phyloP scores from a whole-genome alignment of 2,329 filamentous ascomycete genomes.

The Aspergillus texensis region DNA sequence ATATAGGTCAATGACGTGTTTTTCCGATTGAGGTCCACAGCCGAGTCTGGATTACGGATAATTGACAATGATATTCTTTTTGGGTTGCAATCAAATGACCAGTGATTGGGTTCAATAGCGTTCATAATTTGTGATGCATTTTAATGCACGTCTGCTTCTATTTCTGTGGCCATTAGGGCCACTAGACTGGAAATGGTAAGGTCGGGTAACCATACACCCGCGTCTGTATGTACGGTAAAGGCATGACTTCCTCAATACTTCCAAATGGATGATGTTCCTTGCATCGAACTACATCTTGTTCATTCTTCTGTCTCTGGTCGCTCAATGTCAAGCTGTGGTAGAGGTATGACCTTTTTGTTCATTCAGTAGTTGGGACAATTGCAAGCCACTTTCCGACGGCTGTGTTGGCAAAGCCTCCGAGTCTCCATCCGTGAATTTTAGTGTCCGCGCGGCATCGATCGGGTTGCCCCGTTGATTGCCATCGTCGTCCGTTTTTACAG shows the following conservation, averaged over 20 bases:
- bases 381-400: neutral
- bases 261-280: neutral
- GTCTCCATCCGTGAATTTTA: conserved; percentile 12
- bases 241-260: neutral
- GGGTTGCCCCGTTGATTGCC: conserved; percentile 28
- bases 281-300: neutral
- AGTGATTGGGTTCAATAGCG: neutral
- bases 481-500: conserved; percentile 20
- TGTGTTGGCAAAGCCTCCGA: conserved; percentile 5
- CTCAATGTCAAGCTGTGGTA: neutral
- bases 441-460: conserved; percentile 25
- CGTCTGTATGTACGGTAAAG: neutral
- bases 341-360: neutral
- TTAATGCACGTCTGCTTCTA: conserved; percentile 3
- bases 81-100: neutral
- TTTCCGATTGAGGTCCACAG: neutral
- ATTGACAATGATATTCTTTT: neutral
- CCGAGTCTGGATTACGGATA: neutral
- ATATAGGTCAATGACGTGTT: neutral
- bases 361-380: neutral
- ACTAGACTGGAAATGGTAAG: neutral
- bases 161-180: neutral
- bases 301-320: neutral
- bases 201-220: neutral
- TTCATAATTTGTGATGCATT: neutral